Evolutionary conservation across 2,329 filamentous ascomycete species (phyloP).

Genomic region (Fusarium sp.): DNA sequence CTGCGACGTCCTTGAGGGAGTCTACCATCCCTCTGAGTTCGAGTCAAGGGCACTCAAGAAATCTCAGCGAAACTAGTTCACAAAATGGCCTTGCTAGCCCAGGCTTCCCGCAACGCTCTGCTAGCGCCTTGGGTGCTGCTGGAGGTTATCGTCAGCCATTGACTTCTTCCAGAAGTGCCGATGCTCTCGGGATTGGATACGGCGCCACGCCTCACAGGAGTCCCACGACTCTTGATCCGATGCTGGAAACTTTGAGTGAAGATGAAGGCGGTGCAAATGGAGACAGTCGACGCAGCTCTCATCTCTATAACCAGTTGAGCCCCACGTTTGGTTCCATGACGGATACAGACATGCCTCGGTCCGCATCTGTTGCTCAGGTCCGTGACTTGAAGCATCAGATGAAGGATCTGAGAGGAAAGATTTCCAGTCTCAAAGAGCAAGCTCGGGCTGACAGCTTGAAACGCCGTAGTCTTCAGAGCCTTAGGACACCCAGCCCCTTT

Average conservation of each 20-base stretch:
- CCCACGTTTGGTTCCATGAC: conserved; percentile 57
- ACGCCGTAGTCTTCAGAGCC: conserved; percentile 79
- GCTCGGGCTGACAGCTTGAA: conserved; percentile 83
- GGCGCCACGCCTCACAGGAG: conserved; percentile 51
- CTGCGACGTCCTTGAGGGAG: conserved; percentile 43
- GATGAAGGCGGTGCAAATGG: conserved; percentile 55
- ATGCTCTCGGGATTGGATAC: conserved; percentile 52
- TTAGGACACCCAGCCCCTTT: conserved; percentile 82
- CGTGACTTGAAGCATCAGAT: conserved; percentile 84
- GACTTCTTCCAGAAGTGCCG: conserved; percentile 57
- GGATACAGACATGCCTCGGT: conserved; percentile 68
- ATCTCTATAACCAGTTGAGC: conserved; percentile 55
- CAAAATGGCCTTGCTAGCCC: conserved; percentile 45
- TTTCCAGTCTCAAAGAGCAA: conserved; percentile 82
- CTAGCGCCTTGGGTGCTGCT: conserved; percentile 72
- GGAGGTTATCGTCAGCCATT: conserved; percentile 67
- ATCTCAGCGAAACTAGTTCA: conserved; percentile 49
- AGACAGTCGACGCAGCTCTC: conserved; percentile 37
- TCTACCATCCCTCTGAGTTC: conserved; percentile 27
- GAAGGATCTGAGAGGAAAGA: conserved; percentile 85
- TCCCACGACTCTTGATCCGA: conserved; percentile 56
- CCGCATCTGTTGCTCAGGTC: conserved; percentile 78
- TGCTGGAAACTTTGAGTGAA: conserved; percentile 67
- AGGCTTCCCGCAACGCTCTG: conserved; percentile 65
- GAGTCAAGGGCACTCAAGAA: conserved; percentile 48